phyloP scores from a whole-genome alignment of 805 yeast genomes.

The Monosporozyma unispora region DNA sequence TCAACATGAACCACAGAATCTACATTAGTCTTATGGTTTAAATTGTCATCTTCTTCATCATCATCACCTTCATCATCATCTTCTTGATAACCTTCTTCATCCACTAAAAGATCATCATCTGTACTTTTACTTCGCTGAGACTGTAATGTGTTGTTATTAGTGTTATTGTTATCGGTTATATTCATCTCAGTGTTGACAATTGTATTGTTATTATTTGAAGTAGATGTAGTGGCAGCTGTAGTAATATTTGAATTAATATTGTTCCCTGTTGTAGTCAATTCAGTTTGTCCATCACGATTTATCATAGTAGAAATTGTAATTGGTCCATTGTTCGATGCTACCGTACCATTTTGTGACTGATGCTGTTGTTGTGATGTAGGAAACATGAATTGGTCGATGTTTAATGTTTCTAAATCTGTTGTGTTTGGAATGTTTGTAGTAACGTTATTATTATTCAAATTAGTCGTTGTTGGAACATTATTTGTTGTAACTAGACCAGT shows the following conservation, averaged over 20 bases:
- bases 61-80: constrained; percentile 13
- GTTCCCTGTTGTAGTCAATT: background rate
- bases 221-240: background rate
- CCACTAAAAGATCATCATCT: constrained; percentile 1
- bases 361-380: background rate
- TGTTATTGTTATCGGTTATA: background rate
- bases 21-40: background rate
- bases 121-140: background rate
- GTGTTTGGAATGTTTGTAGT: background rate
- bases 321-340: background rate
- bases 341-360: background rate
- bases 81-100: constrained; percentile 15
- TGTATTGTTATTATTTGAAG: background rate
- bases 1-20: constrained; percentile 2
- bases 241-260: background rate
- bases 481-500: background rate
- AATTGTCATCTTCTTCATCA: background rate
- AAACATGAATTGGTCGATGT: background rate
- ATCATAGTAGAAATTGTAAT: background rate
- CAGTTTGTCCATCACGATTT: background rate
- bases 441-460: background rate
- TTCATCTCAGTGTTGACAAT: background rate
- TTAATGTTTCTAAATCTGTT: background rate
- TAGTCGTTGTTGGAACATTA: background rate
- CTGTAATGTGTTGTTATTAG: background rate